phyloP scores from a whole-genome alignment of 2,329 filamentous ascomycete genomes.

The Botrytis cinerea region DNA sequence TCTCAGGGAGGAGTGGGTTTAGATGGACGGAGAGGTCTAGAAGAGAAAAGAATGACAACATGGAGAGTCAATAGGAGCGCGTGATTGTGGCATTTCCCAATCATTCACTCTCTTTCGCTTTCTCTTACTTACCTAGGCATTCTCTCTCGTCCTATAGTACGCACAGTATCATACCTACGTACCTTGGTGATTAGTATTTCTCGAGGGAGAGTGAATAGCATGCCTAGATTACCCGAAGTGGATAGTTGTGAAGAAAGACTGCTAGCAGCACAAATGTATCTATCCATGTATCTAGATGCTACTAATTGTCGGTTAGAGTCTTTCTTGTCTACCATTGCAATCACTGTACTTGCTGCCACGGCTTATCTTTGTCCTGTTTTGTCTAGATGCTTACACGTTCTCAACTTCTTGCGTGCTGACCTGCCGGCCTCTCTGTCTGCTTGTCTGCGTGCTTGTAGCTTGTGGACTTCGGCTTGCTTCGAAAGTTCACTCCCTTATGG shows the following conservation, averaged over 20 bases:
- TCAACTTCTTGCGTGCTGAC: neutral
- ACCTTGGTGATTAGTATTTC: neutral
- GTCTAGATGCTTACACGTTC: neutral
- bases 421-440: no score
- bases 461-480: neutral
- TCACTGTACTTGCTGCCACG: neutral
- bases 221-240: neutral
- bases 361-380: neutral
- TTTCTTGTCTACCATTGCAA: neutral
- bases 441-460: neutral
- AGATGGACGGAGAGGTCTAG: neutral
- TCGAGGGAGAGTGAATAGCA: neutral
- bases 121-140: neutral
- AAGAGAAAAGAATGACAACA: neutral
- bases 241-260: neutral
- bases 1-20: constrained; percentile 3
- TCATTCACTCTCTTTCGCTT: neutral
- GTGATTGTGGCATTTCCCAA: neutral
- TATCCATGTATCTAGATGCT: neutral
- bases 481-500: neutral
- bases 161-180: neutral
- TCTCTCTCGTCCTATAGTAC: neutral
- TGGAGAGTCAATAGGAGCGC: neutral
- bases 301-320: neutral
- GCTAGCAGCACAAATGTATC: neutral